Conservation (phyloP, 1,284 basidiomycete species). For the Melampsora larici-populina region DNA sequence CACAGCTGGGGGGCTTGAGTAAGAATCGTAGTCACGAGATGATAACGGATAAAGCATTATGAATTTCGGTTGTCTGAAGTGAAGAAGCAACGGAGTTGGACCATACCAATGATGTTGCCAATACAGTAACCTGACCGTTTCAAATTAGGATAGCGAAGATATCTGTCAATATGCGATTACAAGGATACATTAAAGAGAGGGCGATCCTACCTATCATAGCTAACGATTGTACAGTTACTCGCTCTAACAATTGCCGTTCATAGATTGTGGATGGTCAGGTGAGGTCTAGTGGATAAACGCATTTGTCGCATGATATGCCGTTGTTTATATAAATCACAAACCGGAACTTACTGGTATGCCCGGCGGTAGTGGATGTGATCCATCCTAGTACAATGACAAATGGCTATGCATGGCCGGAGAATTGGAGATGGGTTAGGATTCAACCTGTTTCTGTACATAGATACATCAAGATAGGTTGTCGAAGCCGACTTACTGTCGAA, state of each 20-base stretch:
- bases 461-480: too few relatives aligned
- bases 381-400: background rate
- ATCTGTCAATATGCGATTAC: too few relatives aligned
- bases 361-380: background rate
- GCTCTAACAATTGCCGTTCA: background rate
- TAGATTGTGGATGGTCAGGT: background rate
- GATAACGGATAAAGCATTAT: too few relatives aligned
- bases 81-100: too few relatives aligned
- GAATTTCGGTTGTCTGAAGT: too few relatives aligned
- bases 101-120: slow-evolving; percentile 6
- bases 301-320: background rate
- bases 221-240: background rate
- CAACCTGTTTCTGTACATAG: too few relatives aligned
- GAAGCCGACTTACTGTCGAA: background rate
- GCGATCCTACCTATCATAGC: background rate
- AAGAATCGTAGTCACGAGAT: background rate
- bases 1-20: background rate
- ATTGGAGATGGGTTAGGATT: too few relatives aligned
- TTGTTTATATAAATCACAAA: background rate
- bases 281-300: background rate
- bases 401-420: background rate
- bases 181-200: too few relatives aligned
- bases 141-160: too few relatives aligned
- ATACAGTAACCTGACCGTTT: background rate
- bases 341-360: background rate